Evolutionary conservation across 768 basidiomycete species (phyloP).

Genomic region (Nevesoporus exiguus): DNA sequence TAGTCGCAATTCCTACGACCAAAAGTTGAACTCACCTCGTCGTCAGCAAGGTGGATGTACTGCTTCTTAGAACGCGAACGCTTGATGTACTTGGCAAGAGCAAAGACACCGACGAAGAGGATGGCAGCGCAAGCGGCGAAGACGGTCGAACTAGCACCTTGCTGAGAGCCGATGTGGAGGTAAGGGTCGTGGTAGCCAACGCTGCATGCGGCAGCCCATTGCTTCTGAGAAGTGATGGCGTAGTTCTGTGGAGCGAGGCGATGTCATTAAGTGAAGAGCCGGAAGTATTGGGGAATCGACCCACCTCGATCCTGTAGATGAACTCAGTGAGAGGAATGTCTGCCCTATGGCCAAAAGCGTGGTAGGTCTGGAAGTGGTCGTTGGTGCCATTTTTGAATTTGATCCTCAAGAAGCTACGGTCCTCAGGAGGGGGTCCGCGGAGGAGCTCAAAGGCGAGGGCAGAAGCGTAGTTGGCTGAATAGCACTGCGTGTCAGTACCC

Average conservation of each 20-base stretch:
- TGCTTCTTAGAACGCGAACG: constrained; percentile 33
- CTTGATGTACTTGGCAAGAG: constrained; percentile 36
- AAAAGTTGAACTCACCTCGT: constrained; percentile 32
- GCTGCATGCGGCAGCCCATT: constrained; percentile 44
- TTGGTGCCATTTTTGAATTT: constrained; percentile 81
- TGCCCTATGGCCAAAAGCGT: constrained; percentile 69
- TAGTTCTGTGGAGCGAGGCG: constrained; percentile 34
- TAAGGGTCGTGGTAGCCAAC: constrained; percentile 29
- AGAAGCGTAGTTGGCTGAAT: constrained; percentile 65
- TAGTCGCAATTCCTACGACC: constrained; percentile 5
- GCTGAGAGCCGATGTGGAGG: constrained; percentile 31
- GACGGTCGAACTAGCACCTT: constrained; percentile 31
- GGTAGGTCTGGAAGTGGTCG: constrained; percentile 59
- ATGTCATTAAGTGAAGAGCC: constrained; percentile 1
- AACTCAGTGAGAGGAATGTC: constrained; percentile 84
- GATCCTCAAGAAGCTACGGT: constrained; percentile 79
- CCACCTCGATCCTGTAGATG: constrained; percentile 76
- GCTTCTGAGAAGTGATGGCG: constrained; percentile 41
- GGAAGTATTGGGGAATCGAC: constrained; percentile 7
- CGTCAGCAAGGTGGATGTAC: constrained; percentile 35
- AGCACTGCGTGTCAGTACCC: constrained; percentile 12
- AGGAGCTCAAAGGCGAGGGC: constrained; percentile 78
- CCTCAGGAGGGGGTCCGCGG: constrained; percentile 68
- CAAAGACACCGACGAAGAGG: constrained; percentile 32
- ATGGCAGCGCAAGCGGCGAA: constrained; percentile 36